phyloP scores from a whole-genome alignment of 2,329 filamentous ascomycete genomes.

The Hypomyces rosellus region DNA sequence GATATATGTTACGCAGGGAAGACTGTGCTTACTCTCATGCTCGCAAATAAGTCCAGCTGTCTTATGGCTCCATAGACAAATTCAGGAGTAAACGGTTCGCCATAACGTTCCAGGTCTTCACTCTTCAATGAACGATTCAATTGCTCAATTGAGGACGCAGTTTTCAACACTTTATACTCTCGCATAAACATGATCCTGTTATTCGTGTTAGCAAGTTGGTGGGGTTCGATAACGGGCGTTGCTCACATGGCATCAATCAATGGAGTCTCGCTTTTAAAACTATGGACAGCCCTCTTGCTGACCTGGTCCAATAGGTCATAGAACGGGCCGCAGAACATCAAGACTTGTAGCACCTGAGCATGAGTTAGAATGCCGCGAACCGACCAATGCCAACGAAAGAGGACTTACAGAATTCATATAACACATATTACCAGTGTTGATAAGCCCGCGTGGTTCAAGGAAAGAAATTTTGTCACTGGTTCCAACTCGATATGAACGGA shows the following conservation, averaged over 20 bases:
- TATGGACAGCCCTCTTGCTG: slow-evolving; percentile 75
- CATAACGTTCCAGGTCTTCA: slow-evolving; percentile 81
- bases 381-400: neutral
- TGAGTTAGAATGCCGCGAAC: slow-evolving; percentile 27
- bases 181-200: slow-evolving; percentile 87
- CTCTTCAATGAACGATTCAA: slow-evolving; percentile 68
- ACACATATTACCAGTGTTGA: slow-evolving; percentile 98
- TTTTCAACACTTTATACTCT: slow-evolving; percentile 81
- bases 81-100: slow-evolving; percentile 85
- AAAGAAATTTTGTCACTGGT: slow-evolving; percentile 65
- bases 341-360: slow-evolving; percentile 79
- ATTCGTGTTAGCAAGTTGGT: slow-evolving; percentile 5
- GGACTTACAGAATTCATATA: slow-evolving; percentile 98
- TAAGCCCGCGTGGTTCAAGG: slow-evolving; percentile 84
- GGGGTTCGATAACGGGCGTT: slow-evolving; percentile 5
- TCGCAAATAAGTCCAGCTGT: slow-evolving; percentile 77
- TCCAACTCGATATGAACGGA: slow-evolving; percentile 65
- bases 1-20: neutral
- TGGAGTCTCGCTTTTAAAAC: slow-evolving; percentile 92
- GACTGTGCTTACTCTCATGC: slow-evolving; percentile 69
- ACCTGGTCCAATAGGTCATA: slow-evolving; percentile 89
- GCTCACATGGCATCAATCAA: slow-evolving; percentile 87
- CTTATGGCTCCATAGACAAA: slow-evolving; percentile 93
- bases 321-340: slow-evolving; percentile 90
- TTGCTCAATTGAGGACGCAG: slow-evolving; percentile 67